Conservation (phyloP, 768 basidiomycete genomes). For the Rubroboletus pulcherrimus region DNA sequence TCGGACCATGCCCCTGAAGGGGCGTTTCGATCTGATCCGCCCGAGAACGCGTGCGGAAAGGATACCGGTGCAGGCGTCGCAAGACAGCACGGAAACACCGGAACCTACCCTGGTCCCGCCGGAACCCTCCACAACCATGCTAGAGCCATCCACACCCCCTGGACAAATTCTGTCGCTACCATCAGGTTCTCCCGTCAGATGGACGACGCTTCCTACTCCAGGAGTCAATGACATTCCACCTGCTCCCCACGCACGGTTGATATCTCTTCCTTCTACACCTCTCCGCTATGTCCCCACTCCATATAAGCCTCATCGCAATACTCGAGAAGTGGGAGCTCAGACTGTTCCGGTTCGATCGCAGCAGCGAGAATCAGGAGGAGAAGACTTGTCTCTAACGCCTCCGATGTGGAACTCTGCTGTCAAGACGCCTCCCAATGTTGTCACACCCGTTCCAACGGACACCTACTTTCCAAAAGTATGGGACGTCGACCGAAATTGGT, state of each 20-base stretch:
- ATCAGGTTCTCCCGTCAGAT: slow-evolving; percentile 35
- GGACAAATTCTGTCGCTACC: slow-evolving; percentile 30
- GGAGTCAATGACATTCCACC: slow-evolving; percentile 59
- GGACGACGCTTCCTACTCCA: slow-evolving; percentile 58
- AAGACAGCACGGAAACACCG: slow-evolving; percentile 13
- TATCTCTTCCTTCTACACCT: slow-evolving; percentile 46
- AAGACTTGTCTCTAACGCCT: slow-evolving; percentile 59
- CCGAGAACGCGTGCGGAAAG: slow-evolving; percentile 26
- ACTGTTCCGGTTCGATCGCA: slow-evolving; percentile 18
- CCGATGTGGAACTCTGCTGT: slow-evolving; percentile 77
- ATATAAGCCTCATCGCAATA: slow-evolving; percentile 9
- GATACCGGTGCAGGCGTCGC: slow-evolving; percentile 1
- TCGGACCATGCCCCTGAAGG: slow-evolving; percentile 77
- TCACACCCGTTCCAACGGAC: slow-evolving; percentile 54
- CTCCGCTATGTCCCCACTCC: slow-evolving; percentile 21
- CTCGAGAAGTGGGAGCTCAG: slow-evolving; percentile 21
- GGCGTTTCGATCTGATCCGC: slow-evolving; percentile 84
- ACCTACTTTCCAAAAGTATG: slow-evolving; percentile 84
- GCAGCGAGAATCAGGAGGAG: slow-evolving; percentile 23
- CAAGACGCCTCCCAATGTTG: slow-evolving; percentile 72
- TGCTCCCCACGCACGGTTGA: slow-evolving; percentile 48
- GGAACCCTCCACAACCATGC: slow-evolving; percentile 1
- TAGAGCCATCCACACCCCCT: slow-evolving; percentile 38
- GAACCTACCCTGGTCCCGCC: slow-evolving; percentile 10
- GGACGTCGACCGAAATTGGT: slow-evolving; percentile 53